phyloP scores from a whole-genome alignment of 2,329 filamentous ascomycete species.

The Rasamsonia emersonii region DNA sequence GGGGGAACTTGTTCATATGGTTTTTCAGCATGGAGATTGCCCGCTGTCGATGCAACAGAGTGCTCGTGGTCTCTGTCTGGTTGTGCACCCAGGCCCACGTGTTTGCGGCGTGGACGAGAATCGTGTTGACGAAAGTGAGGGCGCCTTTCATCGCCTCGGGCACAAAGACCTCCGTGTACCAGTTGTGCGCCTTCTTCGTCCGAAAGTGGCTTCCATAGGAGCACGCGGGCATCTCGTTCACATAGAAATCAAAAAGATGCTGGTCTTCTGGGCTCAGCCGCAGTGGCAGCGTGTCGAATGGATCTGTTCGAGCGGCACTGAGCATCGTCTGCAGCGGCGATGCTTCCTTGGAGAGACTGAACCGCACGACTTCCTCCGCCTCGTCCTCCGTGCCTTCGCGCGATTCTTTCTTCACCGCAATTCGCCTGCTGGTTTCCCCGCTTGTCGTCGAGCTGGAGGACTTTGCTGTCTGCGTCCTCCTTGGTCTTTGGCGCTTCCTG shows the following conservation, averaged over 20 bases:
- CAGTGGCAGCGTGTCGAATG: constrained; percentile 29
- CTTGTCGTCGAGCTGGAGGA: background rate
- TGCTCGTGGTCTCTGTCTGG: constrained; percentile 20
- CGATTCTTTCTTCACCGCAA: too few species aligned
- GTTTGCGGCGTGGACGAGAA: constrained; percentile 31
- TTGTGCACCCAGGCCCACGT: constrained; percentile 30
- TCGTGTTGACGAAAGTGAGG: constrained; percentile 30
- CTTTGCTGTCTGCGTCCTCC: constrained; percentile 3
- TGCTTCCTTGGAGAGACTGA: constrained; percentile 10
- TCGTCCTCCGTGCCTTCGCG: constrained; percentile 3
- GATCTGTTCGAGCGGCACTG: constrained; percentile 29
- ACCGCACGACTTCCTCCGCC: constrained; percentile 9
- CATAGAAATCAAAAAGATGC: constrained; percentile 31
- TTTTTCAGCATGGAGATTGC: constrained; percentile 26
- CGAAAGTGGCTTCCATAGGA: constrained; percentile 30
- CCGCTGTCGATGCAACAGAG: constrained; percentile 24
- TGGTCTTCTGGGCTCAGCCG: constrained; percentile 22
- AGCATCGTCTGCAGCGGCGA: constrained; percentile 19
- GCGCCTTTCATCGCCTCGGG: constrained; percentile 33
- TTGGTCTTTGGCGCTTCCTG: constrained; percentile 1
- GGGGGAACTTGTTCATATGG: constrained; percentile 21
- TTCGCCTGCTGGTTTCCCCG: background rate
- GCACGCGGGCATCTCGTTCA: constrained; percentile 31
- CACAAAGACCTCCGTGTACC: constrained; percentile 31
- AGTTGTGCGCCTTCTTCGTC: constrained; percentile 27